Conservation (phyloP, 495 filamentous ascomycete species). For the Apodospora peruviana region DNA sequence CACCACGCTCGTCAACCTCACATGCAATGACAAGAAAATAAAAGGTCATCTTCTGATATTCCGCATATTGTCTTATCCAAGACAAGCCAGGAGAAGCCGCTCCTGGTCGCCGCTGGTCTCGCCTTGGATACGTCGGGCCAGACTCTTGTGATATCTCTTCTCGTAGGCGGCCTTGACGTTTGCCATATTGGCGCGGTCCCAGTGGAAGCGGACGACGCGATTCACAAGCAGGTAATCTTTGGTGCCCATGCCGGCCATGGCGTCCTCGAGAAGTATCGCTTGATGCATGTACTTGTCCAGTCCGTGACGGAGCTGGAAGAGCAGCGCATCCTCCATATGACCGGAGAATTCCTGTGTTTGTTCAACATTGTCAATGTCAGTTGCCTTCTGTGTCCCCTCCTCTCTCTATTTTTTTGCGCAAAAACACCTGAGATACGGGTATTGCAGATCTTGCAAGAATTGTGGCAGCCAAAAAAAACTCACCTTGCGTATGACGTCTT, state of each 20-base stretch:
- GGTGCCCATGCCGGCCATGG: slow-evolving; percentile 82
- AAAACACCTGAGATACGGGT: no score
- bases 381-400: neutral
- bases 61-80: slow-evolving; percentile 30
- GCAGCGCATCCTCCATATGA: slow-evolving; percentile 84
- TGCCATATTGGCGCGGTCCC: slow-evolving; percentile 65
- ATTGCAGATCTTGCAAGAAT: neutral
- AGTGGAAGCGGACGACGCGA: slow-evolving; percentile 70
- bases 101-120: slow-evolving; percentile 89
- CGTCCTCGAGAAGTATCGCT: slow-evolving; percentile 70
- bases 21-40: no score
- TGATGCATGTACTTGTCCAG: slow-evolving; percentile 77
- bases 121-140: slow-evolving; percentile 60
- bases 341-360: slow-evolving; percentile 66
- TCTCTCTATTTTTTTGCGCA: no score
- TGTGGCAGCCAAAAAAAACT: slow-evolving; percentile 8
- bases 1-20: no score
- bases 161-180: slow-evolving; percentile 70
- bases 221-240: slow-evolving; percentile 76
- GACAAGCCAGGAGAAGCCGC: slow-evolving; percentile 56
- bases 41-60: no score
- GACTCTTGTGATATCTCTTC: slow-evolving; percentile 53
- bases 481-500: slow-evolving; percentile 63
- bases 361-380: neutral
- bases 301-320: slow-evolving; percentile 70